phyloP scores from a whole-genome alignment of 345 rosid genomes.

The Anacardium occidentale region DNA sequence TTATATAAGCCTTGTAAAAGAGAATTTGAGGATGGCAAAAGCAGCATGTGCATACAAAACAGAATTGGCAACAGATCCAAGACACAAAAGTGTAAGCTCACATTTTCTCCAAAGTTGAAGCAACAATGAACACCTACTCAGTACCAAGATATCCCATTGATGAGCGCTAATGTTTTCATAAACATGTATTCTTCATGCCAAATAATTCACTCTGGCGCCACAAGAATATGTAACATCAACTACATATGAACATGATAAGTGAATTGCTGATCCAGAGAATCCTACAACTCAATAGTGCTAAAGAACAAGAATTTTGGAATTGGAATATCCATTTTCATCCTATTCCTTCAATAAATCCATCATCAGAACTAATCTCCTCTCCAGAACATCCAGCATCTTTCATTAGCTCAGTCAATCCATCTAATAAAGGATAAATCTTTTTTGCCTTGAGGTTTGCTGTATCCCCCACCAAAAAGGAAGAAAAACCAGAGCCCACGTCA shows the following conservation, averaged over 20 bases:
- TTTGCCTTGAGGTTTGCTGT: conserved; percentile 41
- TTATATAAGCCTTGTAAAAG: too few relatives aligned
- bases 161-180: neutral
- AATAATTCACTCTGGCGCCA: neutral
- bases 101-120: too few relatives aligned
- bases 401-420: conserved; percentile 59
- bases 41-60: too few relatives aligned
- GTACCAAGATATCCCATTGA: neutral
- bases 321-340: conserved; percentile 20
- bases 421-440: conserved; percentile 51
- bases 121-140: too few relatives aligned
- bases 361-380: conserved; percentile 26
- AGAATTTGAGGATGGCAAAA: too few relatives aligned
- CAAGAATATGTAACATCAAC: neutral
- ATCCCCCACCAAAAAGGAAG: conserved; percentile 58
- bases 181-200: neutral
- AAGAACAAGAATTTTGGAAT: neutral
- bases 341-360: conserved; percentile 34
- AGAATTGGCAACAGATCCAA: too few relatives aligned
- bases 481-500: conserved; percentile 51
- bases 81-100: too few relatives aligned
- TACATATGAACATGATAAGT: neutral
- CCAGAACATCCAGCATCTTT: conserved; percentile 36
- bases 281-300: too few relatives aligned
- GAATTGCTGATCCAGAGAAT: neutral